These are phyloP conservation scores for Calocybe gangraenosa DNA, from an alignment of 768 basidiomycete genomes.

Conservation along the genomic window DNA sequence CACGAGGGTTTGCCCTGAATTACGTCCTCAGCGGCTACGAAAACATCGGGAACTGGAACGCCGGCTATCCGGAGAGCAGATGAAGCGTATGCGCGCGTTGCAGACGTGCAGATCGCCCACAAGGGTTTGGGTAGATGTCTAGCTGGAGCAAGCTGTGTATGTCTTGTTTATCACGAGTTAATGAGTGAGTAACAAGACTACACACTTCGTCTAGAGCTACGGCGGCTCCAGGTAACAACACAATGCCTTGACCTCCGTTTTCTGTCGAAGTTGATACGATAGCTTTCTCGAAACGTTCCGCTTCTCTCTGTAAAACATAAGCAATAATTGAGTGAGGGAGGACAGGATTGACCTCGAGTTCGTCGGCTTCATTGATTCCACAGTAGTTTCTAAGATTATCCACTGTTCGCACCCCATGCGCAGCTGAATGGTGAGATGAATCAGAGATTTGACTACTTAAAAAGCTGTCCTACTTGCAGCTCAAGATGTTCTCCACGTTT, in stretches of 20 bases:
- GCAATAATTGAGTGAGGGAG: background rate
- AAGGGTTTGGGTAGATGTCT: conserved; percentile 49
- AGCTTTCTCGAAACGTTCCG: conserved; percentile 73
- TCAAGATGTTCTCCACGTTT: conserved; percentile 57
- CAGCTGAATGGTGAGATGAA: conserved; percentile 34
- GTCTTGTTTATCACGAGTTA: background rate
- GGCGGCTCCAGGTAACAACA: conserved; percentile 69
- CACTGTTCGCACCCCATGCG: conserved; percentile 81
- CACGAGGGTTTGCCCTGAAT: conserved; percentile 75
- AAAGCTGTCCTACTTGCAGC: conserved; percentile 40
- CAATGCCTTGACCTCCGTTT: conserved; percentile 57
- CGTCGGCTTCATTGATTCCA: conserved; percentile 58
- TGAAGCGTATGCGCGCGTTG: conserved; percentile 71
- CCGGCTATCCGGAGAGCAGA: conserved; percentile 64
- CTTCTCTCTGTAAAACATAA: conserved; percentile 48
- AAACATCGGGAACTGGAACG: conserved; percentile 65
- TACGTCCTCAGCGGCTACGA: conserved; percentile 85
- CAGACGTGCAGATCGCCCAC: conserved; percentile 90
- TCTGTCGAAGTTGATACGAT: conserved; percentile 59
- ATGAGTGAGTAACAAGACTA: background rate
- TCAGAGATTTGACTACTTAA: background rate
- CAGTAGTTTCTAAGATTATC: conserved; percentile 78
- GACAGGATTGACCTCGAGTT: conserved; percentile 53
- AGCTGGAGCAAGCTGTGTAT: conserved; percentile 30
- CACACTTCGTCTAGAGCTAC: conserved; percentile 54